These are phyloP conservation scores for Rosa hybrid DNA, from an alignment of 331 rosid species.

Conservation along the genomic window DNA sequence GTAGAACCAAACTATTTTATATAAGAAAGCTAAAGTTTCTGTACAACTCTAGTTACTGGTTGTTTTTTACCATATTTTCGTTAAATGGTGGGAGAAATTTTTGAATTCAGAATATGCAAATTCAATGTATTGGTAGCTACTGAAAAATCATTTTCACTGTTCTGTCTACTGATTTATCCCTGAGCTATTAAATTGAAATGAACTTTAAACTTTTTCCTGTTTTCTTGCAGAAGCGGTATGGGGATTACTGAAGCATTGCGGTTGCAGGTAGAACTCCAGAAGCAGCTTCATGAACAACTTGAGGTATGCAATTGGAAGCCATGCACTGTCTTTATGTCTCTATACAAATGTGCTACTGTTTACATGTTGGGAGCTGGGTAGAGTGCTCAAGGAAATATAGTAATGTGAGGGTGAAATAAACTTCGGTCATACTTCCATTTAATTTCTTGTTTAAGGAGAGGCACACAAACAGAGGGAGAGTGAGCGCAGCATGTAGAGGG, in stretches of 20 bases:
- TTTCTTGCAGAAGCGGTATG: conserved; percentile 56
- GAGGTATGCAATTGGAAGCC: conserved; percentile 59
- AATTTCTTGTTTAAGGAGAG: background rate
- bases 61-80: background rate
- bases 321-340: background rate
- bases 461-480: background rate
- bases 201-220: background rate
- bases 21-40: background rate
- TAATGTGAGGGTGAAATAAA: background rate
- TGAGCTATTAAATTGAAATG: conserved; percentile 4
- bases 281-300: conserved; percentile 94
- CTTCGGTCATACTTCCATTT: background rate
- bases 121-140: background rate
- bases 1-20: background rate
- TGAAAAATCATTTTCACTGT: background rate
- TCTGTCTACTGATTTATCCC: background rate
- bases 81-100: background rate
- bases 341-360: background rate
- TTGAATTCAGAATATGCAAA: background rate
- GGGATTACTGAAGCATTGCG: conserved; percentile 88
- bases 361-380: background rate
- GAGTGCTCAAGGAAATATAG: background rate
- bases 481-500: background rate
- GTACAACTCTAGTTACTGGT: background rate
- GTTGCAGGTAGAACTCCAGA: conserved; percentile 93